These are phyloP conservation scores for Aspergillus incahuasiensis DNA, from an alignment of 495 filamentous ascomycete species.

Conservation along the genomic window DNA sequence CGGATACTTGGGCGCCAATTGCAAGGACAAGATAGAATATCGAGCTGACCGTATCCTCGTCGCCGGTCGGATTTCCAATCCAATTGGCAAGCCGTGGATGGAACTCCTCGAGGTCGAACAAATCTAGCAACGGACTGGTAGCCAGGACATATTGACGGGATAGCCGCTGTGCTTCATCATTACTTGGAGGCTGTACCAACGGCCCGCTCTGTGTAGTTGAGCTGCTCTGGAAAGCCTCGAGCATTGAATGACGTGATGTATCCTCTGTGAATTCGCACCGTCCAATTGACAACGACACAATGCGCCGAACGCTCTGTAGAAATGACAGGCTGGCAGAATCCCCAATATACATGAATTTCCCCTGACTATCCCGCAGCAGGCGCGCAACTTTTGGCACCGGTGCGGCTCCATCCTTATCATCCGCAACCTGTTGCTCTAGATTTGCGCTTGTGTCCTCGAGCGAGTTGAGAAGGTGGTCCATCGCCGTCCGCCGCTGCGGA, in stretches of 20 bases:
- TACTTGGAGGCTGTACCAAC: conserved; percentile 27
- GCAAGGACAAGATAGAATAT: conserved; percentile 58
- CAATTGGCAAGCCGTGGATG: conserved; percentile 35
- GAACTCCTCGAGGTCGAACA: conserved; percentile 36
- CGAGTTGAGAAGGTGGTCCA: conserved; percentile 38
- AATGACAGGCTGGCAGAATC: conserved; percentile 70
- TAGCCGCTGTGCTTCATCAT: conserved; percentile 35
- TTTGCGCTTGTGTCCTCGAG: conserved; percentile 35
- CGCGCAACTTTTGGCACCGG: conserved; percentile 45
- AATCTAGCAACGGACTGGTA: conserved; percentile 36
- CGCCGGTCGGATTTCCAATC: conserved; percentile 38
- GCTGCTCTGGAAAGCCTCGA: conserved; percentile 51
- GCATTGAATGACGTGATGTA: conserved; percentile 62
- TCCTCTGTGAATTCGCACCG: conserved; percentile 64
- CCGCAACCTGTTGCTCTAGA: conserved; percentile 29
- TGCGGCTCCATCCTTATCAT: conserved; percentile 36
- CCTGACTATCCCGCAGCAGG: conserved; percentile 50
- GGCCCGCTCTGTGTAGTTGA: conserved; percentile 28
- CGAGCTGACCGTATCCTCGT: conserved; percentile 45
- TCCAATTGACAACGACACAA: conserved; percentile 63
- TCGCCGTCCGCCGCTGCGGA: conserved; percentile 37
- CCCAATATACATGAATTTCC: conserved; percentile 62
- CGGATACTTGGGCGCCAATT: conserved; percentile 54
- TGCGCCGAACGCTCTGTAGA: conserved; percentile 66
- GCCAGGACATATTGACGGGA: conserved; percentile 39